A percentile compares a stretch with the other conserved stretches of the same genome.
These are phyloP conservation scores for Penicillium sp. DNA, from an alignment of 2,329 filamentous ascomycete species.

Conservation along the genomic window DNA sequence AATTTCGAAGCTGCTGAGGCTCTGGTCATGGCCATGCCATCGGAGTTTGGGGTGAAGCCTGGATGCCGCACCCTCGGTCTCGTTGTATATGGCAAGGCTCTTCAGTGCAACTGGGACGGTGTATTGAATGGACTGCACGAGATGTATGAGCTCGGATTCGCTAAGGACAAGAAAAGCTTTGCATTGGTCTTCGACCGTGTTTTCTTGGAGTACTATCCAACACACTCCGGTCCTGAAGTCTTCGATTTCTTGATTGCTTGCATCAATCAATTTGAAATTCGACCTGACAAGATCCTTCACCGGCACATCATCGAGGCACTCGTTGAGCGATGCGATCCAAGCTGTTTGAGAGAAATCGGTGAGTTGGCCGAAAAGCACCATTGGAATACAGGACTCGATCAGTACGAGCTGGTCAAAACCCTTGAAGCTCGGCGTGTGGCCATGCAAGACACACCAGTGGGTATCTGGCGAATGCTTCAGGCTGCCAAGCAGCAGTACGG, in stretches of 20 bases:
- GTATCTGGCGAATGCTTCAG: constrained; percentile 39
- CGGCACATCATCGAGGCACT: constrained; percentile 37
- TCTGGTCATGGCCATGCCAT: constrained; percentile 32
- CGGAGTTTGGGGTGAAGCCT: constrained; percentile 24
- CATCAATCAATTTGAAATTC: constrained; percentile 32
- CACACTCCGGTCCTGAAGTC: constrained; percentile 29
- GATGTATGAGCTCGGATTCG: constrained; percentile 32
- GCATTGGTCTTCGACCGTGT: constrained; percentile 34
- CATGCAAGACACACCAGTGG: constrained; percentile 30
- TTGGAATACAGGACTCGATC: constrained; percentile 31
- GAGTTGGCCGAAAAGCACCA: constrained; percentile 23
- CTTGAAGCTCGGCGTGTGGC: constrained; percentile 31
- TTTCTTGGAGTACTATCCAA: constrained; percentile 38
- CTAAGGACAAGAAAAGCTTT: constrained; percentile 26
- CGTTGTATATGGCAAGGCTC: constrained; percentile 32
- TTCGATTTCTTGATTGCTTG: constrained; percentile 32
- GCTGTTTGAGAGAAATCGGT: constrained; percentile 29
- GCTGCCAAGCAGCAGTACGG: constrained; percentile 31
- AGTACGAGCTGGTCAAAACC: constrained; percentile 27
- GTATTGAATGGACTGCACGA: constrained; percentile 35
- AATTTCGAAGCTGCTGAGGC: constrained; percentile 30
- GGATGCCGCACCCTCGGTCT: constrained; percentile 33
- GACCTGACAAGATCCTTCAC: constrained; percentile 35
- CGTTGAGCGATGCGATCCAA: constrained; percentile 33
- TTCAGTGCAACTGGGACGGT: constrained; percentile 36